A percentile compares a stretch with the other conserved stretches of the same genome.
Evolutionary conservation across 371 early-diverging fungal species (phyloP).

Genomic region (Zychaea mexicana): DNA sequence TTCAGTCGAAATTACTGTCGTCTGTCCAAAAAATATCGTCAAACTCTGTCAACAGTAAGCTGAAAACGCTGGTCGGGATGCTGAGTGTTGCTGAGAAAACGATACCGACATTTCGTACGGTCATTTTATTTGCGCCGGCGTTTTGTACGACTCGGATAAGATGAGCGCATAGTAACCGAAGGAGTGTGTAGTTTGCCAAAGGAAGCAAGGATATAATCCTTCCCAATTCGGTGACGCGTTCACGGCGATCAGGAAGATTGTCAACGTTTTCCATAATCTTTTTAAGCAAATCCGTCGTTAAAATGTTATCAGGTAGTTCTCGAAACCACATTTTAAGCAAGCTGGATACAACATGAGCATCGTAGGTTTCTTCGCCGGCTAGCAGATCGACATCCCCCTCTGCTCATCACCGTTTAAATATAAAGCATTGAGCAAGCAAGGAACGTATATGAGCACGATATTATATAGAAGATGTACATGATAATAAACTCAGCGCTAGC

Average conservation of each 20-base stretch:
- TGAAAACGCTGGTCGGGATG: conserved; percentile 71
- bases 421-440: neutral
- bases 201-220: conserved; percentile 60
- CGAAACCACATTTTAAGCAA: conserved; percentile 84
- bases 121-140: conserved; percentile 73
- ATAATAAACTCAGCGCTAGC: no score
- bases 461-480: no score
- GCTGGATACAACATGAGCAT: conserved; percentile 84
- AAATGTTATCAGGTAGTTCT: conserved; percentile 74
- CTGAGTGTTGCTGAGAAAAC: conserved; percentile 75
- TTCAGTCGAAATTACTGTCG: conserved; percentile 10
- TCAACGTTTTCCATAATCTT: conserved; percentile 71
- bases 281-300: conserved; percentile 69
- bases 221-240: conserved; percentile 61
- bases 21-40: conserved; percentile 60
- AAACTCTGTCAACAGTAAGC: conserved; percentile 70
- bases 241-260: conserved; percentile 58
- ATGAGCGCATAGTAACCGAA: conserved; percentile 68
- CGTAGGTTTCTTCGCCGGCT: conserved; percentile 54
- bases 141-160: conserved; percentile 66
- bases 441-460: no score
- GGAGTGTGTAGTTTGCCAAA: conserved; percentile 59
- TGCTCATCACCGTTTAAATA: neutral
- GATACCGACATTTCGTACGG: conserved; percentile 72
- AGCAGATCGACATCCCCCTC: conserved; percentile 71